phyloP scores from a whole-genome alignment of 129 eudicot species.

The Arctium lappa region DNA sequence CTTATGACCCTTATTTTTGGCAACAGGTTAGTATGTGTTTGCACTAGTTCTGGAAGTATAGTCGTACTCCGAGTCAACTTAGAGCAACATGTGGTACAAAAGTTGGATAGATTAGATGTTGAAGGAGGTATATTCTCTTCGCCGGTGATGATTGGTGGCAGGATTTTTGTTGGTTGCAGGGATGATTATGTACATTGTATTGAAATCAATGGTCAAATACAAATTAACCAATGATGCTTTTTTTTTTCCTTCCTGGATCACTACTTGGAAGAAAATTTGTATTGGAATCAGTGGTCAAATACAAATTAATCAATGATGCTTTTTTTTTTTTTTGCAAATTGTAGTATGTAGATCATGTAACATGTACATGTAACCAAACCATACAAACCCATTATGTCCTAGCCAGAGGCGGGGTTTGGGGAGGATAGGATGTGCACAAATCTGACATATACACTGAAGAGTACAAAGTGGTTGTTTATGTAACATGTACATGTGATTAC shows the following conservation, averaged over 20 bases:
- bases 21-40: slow-evolving; percentile 70
- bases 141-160: slow-evolving; percentile 84
- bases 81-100: slow-evolving; percentile 31
- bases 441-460: background rate
- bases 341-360: too few relatives aligned
- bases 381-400: too few relatives aligned
- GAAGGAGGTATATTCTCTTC: slow-evolving; percentile 89
- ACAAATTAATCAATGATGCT: background rate
- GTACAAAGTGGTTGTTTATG: background rate
- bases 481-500: background rate
- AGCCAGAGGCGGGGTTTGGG: too few relatives aligned
- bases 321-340: too few relatives aligned
- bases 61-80: slow-evolving; percentile 39
- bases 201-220: slow-evolving; percentile 19
- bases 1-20: slow-evolving; percentile 3
- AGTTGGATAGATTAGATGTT: slow-evolving; percentile 61
- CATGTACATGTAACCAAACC: too few relatives aligned
- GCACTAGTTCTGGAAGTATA: slow-evolving; percentile 75
- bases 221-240: background rate
- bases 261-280: slow-evolving; percentile 19
- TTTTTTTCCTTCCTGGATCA: background rate
- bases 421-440: too few relatives aligned
- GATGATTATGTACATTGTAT: slow-evolving; percentile 76
- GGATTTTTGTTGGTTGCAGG: slow-evolving; percentile 81
- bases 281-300: slow-evolving; percentile 28